These are phyloP conservation scores for Beauveria asiatica DNA, from an alignment of 2,329 filamentous ascomycete species.

Conservation along the genomic window DNA sequence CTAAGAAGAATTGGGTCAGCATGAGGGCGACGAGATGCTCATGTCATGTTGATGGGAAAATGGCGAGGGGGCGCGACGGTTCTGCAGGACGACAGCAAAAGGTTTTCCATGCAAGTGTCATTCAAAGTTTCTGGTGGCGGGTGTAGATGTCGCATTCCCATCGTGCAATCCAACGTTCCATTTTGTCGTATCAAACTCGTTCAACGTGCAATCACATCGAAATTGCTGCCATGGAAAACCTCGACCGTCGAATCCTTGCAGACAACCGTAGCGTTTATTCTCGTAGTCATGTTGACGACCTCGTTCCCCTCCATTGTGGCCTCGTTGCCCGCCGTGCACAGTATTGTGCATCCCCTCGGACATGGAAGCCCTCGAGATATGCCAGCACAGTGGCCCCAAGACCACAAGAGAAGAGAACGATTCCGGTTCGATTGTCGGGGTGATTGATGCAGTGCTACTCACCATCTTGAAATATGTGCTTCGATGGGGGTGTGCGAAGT, in stretches of 20 bases:
- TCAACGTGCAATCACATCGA: background rate
- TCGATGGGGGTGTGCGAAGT: slow-evolving; percentile 33
- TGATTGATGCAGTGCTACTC: slow-evolving; percentile 24
- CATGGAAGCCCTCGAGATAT: background rate
- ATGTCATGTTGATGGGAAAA: background rate
- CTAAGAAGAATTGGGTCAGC: slow-evolving; percentile 18
- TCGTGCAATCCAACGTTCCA: background rate
- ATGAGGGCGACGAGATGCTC: background rate
- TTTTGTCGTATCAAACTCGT: background rate
- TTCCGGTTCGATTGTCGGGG: background rate
- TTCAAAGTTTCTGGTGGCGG: background rate
- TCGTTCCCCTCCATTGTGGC: background rate
- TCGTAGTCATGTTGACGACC: background rate
- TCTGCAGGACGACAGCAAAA: background rate
- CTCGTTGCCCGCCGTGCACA: background rate
- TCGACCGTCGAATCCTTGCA: background rate
- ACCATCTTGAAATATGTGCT: slow-evolving; percentile 38
- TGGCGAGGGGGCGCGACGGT: background rate
- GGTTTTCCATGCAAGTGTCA: background rate
- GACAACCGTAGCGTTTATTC: background rate
- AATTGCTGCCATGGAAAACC: background rate
- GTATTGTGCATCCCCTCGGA: background rate
- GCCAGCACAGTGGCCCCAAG: too few species aligned
- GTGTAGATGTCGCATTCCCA: background rate
- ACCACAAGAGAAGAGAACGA: background rate